Evolutionary conservation across 495 filamentous ascomycete genomes (phyloP).

Genomic region (Annulohypoxylon moriforme): DNA sequence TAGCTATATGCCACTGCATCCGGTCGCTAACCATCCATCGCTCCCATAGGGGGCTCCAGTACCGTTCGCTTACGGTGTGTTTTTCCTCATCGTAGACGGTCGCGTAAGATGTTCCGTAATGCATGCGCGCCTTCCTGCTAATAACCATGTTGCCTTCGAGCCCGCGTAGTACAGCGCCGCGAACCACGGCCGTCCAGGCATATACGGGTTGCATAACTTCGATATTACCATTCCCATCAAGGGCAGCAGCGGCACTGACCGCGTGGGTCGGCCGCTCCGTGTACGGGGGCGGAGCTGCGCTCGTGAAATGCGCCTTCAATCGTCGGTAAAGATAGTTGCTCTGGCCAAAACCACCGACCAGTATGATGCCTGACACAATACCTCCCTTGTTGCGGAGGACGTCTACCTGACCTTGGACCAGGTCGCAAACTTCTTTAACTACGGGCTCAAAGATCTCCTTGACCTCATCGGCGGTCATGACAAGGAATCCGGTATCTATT

Average conservation of each 20-base stretch:
- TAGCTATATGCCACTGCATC: constrained; percentile 84
- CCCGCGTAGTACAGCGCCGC: constrained; percentile 73
- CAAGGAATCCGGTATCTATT: constrained; percentile 72
- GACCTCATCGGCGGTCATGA: constrained; percentile 69
- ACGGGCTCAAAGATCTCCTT: constrained; percentile 75
- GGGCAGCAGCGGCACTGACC: constrained; percentile 50
- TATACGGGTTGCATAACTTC: constrained; percentile 82
- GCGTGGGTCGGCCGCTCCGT: constrained; percentile 70
- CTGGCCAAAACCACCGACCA: constrained; percentile 78
- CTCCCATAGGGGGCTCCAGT: constrained; percentile 82
- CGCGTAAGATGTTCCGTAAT: constrained; percentile 83
- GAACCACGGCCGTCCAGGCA: constrained; percentile 81
- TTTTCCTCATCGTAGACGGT: constrained; percentile 78
- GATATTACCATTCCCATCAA: constrained; percentile 60
- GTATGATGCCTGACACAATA: constrained; percentile 72
- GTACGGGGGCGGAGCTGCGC: constrained; percentile 72
- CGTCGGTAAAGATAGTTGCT: constrained; percentile 74
- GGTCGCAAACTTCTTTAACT: constrained; percentile 68
- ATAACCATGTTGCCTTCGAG: constrained; percentile 79
- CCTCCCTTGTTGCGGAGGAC: constrained; percentile 69
- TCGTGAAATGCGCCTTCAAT: constrained; percentile 73
- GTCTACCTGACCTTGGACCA: constrained; percentile 71
- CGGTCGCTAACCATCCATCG: constrained; percentile 82
- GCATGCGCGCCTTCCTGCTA: constrained; percentile 71
- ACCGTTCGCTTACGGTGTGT: constrained; percentile 73